A percentile compares a stretch with the other conserved stretches of the same genome.
phyloP scores from a whole-genome alignment of 192 early-diverging fungal genomes.

The Rhizophagus clarus region DNA sequence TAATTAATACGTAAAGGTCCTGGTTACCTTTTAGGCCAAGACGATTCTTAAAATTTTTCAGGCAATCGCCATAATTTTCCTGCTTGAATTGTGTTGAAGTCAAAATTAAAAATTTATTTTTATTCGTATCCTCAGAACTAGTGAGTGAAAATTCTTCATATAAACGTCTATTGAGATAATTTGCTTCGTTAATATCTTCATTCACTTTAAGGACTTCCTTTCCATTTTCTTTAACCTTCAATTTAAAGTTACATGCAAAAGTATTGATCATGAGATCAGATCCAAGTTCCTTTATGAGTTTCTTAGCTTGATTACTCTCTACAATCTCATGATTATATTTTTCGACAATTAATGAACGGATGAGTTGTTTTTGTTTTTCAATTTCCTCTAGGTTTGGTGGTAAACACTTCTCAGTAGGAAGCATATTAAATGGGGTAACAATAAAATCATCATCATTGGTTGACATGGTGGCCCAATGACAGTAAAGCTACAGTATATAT shows the following conservation, averaged over 20 bases:
- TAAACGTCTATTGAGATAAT: not conserved
- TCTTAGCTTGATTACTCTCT: not conserved
- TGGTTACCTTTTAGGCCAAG: not conserved
- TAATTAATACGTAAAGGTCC: not conserved
- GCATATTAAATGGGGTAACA: not conserved
- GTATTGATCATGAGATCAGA: not conserved
- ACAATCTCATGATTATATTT: not conserved
- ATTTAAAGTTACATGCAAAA: not conserved
- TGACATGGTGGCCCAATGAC: constrained; percentile 15
- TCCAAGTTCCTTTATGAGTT: not conserved
- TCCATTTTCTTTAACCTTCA: not conserved
- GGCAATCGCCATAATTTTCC: not conserved
- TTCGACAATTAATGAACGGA: not conserved
- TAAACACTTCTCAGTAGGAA: not conserved
- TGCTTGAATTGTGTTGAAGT: not conserved
- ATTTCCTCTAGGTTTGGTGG: not conserved
- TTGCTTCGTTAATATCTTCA: not conserved
- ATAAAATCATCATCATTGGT: not conserved
- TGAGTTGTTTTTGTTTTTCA: not conserved
- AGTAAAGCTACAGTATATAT: not conserved
- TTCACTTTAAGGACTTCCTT: not conserved
- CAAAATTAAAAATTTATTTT: not conserved
- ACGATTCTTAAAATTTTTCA: constrained; percentile 8
- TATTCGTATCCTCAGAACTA: not conserved
- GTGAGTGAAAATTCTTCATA: not conserved